Evolutionary conservation across 495 filamentous ascomycete species (phyloP).

Genomic region (Penicillium malachiteum): DNA sequence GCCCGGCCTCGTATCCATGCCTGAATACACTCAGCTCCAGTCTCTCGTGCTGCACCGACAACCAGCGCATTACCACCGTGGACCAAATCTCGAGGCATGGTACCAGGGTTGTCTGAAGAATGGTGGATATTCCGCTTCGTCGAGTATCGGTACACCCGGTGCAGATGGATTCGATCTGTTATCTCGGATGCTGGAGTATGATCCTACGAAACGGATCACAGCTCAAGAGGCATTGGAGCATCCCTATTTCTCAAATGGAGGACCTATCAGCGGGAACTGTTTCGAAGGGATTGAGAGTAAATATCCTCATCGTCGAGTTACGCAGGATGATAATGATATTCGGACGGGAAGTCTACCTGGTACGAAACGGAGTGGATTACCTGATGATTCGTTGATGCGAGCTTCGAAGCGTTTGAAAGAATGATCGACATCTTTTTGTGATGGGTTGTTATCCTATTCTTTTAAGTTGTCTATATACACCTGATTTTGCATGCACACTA

Average conservation of each 20-base stretch:
- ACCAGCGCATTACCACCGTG: slow-evolving; percentile 39
- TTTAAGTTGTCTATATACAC: neutral
- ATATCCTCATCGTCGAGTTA: slow-evolving; percentile 88
- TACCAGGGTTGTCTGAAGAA: slow-evolving; percentile 61
- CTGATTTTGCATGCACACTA: neutral
- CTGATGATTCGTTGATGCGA: slow-evolving; percentile 71
- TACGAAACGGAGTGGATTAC: slow-evolving; percentile 84
- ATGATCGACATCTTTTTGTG: slow-evolving; percentile 14
- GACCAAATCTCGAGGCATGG: slow-evolving; percentile 62
- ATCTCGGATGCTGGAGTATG: slow-evolving; percentile 81
- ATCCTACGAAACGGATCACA: slow-evolving; percentile 83
- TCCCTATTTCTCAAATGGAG: slow-evolving; percentile 73
- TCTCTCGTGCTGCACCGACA: slow-evolving; percentile 55
- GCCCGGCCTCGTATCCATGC: slow-evolving; percentile 77
- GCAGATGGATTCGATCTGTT: slow-evolving; percentile 79
- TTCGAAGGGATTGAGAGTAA: slow-evolving; percentile 85
- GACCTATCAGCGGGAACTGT: slow-evolving; percentile 71
- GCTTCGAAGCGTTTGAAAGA: slow-evolving; percentile 47
- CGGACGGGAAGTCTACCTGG: slow-evolving; percentile 82
- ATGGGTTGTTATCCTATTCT: neutral
- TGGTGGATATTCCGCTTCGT: slow-evolving; percentile 53
- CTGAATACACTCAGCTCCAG: slow-evolving; percentile 75
- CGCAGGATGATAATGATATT: slow-evolving; percentile 93
- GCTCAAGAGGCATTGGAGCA: slow-evolving; percentile 83
- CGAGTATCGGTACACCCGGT: slow-evolving; percentile 57